Evolutionary conservation across 2,329 filamentous ascomycete species (phyloP).

Genomic region (Trematosphaeria pertusa): DNA sequence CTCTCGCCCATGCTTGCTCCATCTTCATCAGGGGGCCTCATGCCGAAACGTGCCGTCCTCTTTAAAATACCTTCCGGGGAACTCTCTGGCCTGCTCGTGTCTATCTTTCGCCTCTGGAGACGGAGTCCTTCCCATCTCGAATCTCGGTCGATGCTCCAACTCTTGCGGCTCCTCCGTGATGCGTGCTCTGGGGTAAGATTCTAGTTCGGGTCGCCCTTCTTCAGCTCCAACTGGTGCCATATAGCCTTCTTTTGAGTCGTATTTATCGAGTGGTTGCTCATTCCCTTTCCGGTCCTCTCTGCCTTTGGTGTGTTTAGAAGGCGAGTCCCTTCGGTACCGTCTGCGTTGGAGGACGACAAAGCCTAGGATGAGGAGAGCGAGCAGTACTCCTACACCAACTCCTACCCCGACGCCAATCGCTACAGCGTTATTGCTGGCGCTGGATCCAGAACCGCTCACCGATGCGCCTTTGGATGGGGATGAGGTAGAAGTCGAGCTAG

Average conservation of each 20-base stretch:
- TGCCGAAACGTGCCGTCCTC: neutral
- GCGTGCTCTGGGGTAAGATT: neutral
- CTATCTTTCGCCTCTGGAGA: neutral
- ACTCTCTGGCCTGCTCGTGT: neutral
- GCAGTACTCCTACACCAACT: neutral
- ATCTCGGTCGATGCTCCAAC: neutral
- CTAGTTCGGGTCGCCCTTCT: neutral
- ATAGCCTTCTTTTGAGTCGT: neutral
- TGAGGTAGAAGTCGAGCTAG: neutral
- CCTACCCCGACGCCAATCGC: neutral
- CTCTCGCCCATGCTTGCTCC: too few species aligned
- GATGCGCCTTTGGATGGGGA: too few species aligned
- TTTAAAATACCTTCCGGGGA: neutral
- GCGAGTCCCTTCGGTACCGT: too few species aligned
- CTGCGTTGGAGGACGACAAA: neutral
- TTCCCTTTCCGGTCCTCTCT: too few species aligned
- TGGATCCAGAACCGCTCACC: too few species aligned
- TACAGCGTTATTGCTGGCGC: too few species aligned
- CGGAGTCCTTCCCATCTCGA: neutral
- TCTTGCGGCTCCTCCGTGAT: neutral
- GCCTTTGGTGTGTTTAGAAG: too few species aligned
- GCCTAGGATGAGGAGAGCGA: neutral
- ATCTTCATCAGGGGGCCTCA: neutral
- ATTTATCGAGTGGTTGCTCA: too few species aligned
- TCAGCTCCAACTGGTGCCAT: neutral